Evolutionary conservation across 2,329 filamentous ascomycete species (phyloP), one percentile per base, ranked within the genome.

Genomic region (Diplodia seriata): DNA sequence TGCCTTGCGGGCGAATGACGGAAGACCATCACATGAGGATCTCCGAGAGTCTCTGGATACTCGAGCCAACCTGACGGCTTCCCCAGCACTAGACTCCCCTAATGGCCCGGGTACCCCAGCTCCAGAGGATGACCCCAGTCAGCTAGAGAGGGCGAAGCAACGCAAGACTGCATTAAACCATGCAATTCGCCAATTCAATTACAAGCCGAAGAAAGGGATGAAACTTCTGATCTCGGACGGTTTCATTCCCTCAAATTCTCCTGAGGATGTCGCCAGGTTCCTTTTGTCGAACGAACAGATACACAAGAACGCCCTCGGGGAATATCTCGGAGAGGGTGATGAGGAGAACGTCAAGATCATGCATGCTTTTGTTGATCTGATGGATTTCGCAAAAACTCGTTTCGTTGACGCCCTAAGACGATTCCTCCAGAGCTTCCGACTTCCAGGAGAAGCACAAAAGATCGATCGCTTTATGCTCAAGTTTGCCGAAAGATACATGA

Each of bases 381-480:
- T 99, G 93, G 92, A 98, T 56, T 99, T 99, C 73, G 86, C 88
- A 11, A 94, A 94, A 78, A 92, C 90, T 67, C 90, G 94, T 2
- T 99, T 99, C 73, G 94, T 97, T 7, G 94, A 97, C 78, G 91
- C 95, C 15, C 82, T 99, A 31, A 89, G 95, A 47, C 90, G 93
- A 68, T 99, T 99, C 74, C 83, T 99, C 14, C 95, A 99, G 78
- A 91, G 93, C 33, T 99, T 99, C 83, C 91, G 95, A 70, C 83
- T 99, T 15, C 95, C 95, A 0, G 95, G 95, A 69, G 95, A 99
- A 80, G 94, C 94, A 0, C 95, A 99, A 77, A 99, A 99, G 83
- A 99, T 99, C 72, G 95, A 99, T 87, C 92, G 95, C 57, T 97
- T 98, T 81, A 98, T 99, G 95, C 83, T 99, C 72, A 99, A 99